Evolutionary conservation across 2,329 filamentous ascomycete genomes (phyloP).

Genomic region (Colletotrichum abscissum): DNA sequence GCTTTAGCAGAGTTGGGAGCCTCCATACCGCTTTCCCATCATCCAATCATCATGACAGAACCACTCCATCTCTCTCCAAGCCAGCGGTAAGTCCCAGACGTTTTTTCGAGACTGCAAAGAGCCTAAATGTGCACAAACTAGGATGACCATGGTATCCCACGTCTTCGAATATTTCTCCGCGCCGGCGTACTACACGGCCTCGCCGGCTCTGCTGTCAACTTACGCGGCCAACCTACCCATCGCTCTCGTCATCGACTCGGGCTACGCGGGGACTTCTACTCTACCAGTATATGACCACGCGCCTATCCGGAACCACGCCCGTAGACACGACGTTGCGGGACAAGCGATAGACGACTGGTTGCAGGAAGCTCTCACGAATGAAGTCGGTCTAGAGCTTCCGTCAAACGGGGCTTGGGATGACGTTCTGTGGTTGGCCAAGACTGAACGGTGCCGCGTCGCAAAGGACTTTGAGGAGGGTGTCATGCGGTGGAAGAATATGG

Average conservation of each 20-base stretch:
- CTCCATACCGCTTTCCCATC: not conserved
- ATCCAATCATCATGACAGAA: constrained; percentile 13
- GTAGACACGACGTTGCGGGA: not conserved
- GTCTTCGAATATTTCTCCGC: constrained; percentile 9
- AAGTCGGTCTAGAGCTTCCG: not conserved
- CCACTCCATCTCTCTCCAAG: not conserved
- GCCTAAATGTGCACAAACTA: not conserved
- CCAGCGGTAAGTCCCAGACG: not conserved
- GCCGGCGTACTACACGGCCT: not conserved
- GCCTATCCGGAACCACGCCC: not conserved
- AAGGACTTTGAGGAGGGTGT: not conserved
- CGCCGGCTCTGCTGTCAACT: not conserved
- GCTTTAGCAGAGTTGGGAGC: not conserved
- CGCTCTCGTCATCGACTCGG: constrained; percentile 18
- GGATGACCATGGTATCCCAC: not conserved
- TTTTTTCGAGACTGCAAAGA: not conserved
- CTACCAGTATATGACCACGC: not conserved
- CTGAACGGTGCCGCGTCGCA: not conserved
- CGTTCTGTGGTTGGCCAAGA: not conserved
- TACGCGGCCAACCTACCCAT: constrained; percentile 22
- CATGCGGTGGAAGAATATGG: not conserved
- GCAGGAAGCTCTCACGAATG: not conserved
- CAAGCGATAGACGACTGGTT: constrained; percentile 16
- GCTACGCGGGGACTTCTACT: not conserved
- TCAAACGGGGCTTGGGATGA: not conserved